These are phyloP conservation scores for Eudorina sp. DNA, from an alignment of 139 green algal genomes.

Conservation along the genomic window DNA sequence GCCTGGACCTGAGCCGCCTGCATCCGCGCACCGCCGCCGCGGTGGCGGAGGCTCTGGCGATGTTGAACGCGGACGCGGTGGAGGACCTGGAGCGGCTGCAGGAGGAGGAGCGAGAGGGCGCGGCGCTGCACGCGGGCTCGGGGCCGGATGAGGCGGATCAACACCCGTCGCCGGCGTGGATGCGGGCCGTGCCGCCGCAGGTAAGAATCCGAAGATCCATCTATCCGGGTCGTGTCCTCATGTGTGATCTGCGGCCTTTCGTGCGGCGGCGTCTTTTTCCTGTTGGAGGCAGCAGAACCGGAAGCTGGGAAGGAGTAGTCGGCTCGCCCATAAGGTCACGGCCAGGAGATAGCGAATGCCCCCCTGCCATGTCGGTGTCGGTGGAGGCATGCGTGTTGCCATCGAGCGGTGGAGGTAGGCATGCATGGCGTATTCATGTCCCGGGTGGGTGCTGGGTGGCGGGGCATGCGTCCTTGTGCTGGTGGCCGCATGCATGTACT, in stretches of 20 bases:
- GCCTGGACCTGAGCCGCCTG: too few relatives aligned
- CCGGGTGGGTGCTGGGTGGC: too few relatives aligned
- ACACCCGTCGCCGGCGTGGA: not conserved
- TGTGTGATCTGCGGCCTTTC: not conserved
- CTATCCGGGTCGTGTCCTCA: not conserved
- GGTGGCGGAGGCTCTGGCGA: not conserved
- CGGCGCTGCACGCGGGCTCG: not conserved
- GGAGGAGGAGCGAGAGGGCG: not conserved
- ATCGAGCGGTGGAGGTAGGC: too few relatives aligned
- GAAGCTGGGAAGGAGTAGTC: not conserved
- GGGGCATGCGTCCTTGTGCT: too few relatives aligned
- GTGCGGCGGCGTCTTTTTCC: not conserved
- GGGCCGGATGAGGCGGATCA: not conserved
- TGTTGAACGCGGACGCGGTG: not conserved
- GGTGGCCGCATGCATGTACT: too few relatives aligned
- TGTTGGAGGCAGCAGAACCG: too few relatives aligned
- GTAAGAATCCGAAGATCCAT: not conserved
- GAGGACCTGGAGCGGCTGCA: slow-evolving; percentile 1
- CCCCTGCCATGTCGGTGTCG: not conserved
- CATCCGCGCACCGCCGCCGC: not conserved
- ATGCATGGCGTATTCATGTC: too few relatives aligned
- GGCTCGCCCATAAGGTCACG: not conserved
- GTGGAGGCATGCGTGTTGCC: too few relatives aligned
- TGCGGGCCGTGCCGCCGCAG: not conserved
- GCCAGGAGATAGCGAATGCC: not conserved